Conservation (phyloP, 2,329 filamentous ascomycete species). For the Aspergillus vadensis region DNA sequence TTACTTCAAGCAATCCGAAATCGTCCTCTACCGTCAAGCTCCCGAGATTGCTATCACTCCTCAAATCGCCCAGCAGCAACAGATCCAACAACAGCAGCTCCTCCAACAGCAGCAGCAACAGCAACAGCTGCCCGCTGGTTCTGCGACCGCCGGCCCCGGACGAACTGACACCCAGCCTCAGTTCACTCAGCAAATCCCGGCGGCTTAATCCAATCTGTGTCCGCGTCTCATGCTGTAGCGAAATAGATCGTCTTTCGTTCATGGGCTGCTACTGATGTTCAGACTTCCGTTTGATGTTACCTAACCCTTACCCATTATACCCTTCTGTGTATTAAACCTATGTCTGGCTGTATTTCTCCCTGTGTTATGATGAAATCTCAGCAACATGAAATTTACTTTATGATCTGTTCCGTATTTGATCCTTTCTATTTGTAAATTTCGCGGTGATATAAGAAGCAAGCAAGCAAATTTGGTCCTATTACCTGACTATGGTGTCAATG, state of each 20-base stretch:
- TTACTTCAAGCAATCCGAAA: slow-evolving; percentile 99
- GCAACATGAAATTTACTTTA: not conserved
- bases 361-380: slow-evolving; percentile 1
- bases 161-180: slow-evolving; percentile 24
- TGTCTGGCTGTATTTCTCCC: slow-evolving; percentile 9
- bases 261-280: not conserved
- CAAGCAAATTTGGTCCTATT: too few species aligned
- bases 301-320: slow-evolving; percentile 12
- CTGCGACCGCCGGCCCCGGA: slow-evolving; percentile 37
- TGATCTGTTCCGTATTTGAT: not conserved
- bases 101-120: slow-evolving; percentile 37
- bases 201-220: slow-evolving; percentile 22
- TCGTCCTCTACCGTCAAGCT: slow-evolving; percentile 86
- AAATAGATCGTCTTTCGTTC: not conserved
- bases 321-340: slow-evolving; percentile 8
- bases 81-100: slow-evolving; percentile 42
- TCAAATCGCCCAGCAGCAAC: slow-evolving; percentile 43
- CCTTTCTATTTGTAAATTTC: not conserved
- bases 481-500: too few species aligned
- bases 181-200: slow-evolving; percentile 24
- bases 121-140: slow-evolving; percentile 39
- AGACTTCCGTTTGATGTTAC: slow-evolving; percentile 11
- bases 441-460: too few species aligned
- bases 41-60: slow-evolving; percentile 49
- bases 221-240: not conserved